Evolutionary conservation across 2,329 filamentous ascomycete species (phyloP), one percentile per base, ranked within the genome.

Genomic region (Domatiomyces globalis): DNA sequence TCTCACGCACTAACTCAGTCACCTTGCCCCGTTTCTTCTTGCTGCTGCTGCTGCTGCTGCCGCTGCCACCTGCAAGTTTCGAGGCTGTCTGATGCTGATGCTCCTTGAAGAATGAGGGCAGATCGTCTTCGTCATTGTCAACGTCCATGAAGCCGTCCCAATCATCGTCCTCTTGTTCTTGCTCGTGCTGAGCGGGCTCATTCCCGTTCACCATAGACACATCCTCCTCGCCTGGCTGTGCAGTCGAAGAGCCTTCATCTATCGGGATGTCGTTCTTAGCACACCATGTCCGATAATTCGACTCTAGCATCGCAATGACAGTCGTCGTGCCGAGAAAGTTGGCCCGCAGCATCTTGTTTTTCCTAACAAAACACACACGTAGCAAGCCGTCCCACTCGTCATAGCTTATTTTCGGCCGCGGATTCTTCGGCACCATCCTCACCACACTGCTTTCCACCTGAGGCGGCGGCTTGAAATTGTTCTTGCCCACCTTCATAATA

Each of bases 401-500:
- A 69, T 90, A 96, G 65, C 81, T 86, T 57, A 96, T 89, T 60
- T 87, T 83, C 49, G 90, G 90, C 39, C 87, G 73, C 9, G 88
- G 88, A 39, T 79, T 76, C 71, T 95, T 94, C 19, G 88, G 88
- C 64, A 90, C 86, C 59, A 95, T 84, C 54, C 89, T 79, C 46
- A 95, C 88, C 5, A 95, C 89, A 52, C 84, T 89, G 6, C 81
- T 87, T 69, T 98, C 92, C 52, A 98, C 92, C 63, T 87, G 80
- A 7, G 92, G 92, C 0, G 92, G 90, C 0, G 92, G 92, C 56
- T 87, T 87, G 77, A 96, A 98, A 72, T 96, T 96, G 69, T 94
- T 92, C 69, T 84, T 85, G 58, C 89, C 88, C 45, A 96, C 90
- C 71, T 95, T 95, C 83, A 94, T 87, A 60, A 94, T 81, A 59